Evolutionary conservation across 441 rosid genomes (phyloP).

Genomic region (Eruca vesicaria): DNA sequence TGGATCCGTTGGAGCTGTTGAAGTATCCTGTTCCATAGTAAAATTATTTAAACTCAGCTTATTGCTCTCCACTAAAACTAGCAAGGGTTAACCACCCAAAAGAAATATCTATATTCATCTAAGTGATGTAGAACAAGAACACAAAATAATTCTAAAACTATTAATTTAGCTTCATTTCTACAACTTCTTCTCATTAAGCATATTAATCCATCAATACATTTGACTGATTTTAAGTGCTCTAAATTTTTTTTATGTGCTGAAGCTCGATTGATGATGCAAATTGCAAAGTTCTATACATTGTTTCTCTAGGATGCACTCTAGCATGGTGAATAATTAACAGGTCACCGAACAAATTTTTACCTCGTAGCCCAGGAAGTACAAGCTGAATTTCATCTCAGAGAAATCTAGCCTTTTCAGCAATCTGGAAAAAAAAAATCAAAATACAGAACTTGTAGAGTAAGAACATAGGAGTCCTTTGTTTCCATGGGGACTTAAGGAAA

Average conservation of each 20-base stretch:
- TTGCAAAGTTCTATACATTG: background rate
- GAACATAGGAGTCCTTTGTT: background rate
- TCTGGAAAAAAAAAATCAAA: constrained; percentile 33
- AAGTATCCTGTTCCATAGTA: constrained; percentile 47
- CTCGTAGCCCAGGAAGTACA: constrained; percentile 90
- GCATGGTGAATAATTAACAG: background rate
- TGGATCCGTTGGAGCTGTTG: constrained; percentile 69
- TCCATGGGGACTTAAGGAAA: background rate
- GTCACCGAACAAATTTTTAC: constrained; percentile 36
- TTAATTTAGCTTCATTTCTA: background rate
- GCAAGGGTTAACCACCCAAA: background rate
- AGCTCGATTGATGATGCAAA: constrained; percentile 5
- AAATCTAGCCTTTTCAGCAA: constrained; percentile 88
- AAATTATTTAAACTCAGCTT: constrained; percentile 2
- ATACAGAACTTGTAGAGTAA: background rate
- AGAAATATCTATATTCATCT: background rate
- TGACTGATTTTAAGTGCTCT: background rate
- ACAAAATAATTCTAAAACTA: background rate
- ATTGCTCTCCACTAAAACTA: background rate
- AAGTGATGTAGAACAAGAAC: background rate
- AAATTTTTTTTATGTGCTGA: background rate
- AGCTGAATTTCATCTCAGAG: constrained; percentile 82
- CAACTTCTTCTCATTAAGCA: background rate
- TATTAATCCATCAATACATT: background rate
- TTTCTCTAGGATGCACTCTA: background rate